Percentiles rank a stretch among this genome's conserved stretches.
Evolutionary conservation across 306 rosid genomes (phyloP).

Genomic region (Glycine tomentella): DNA sequence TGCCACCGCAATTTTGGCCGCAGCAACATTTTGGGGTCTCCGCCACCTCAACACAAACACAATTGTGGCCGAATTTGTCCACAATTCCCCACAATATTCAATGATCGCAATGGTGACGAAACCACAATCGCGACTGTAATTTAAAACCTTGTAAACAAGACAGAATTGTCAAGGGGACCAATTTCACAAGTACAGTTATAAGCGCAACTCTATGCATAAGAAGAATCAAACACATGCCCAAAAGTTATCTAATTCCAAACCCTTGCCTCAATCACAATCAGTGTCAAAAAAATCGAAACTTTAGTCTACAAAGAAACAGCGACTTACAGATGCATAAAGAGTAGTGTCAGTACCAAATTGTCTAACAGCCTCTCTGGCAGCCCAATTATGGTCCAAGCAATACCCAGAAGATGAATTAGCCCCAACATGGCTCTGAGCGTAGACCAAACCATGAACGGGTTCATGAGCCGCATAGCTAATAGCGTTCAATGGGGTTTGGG

Average conservation of each 20-base stretch:
- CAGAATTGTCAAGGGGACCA: neutral
- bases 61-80: neutral
- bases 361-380: conserved; percentile 50
- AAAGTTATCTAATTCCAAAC: too few relatives aligned
- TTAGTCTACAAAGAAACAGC: neutral
- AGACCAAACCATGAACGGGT: conserved; percentile 29
- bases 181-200: neutral
- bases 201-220: neutral
- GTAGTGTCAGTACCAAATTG: conserved; percentile 47
- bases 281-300: neutral
- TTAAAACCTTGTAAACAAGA: neutral
- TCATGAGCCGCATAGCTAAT: conserved; percentile 28
- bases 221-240: neutral
- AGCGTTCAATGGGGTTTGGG: conserved; percentile 7
- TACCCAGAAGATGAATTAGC: conserved; percentile 42
- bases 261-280: too few relatives aligned
- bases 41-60: neutral
- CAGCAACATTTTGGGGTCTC: neutral
- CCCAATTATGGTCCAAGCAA: conserved; percentile 45
- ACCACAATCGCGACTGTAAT: neutral
- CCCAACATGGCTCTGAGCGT: conserved; percentile 31
- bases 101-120: neutral
- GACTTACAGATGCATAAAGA: conserved; percentile 43
- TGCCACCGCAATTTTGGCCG: neutral
- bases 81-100: neutral